Evolutionary conservation across 2,329 filamentous ascomycete genomes (phyloP).

Genomic region (Xylaria sp.): DNA sequence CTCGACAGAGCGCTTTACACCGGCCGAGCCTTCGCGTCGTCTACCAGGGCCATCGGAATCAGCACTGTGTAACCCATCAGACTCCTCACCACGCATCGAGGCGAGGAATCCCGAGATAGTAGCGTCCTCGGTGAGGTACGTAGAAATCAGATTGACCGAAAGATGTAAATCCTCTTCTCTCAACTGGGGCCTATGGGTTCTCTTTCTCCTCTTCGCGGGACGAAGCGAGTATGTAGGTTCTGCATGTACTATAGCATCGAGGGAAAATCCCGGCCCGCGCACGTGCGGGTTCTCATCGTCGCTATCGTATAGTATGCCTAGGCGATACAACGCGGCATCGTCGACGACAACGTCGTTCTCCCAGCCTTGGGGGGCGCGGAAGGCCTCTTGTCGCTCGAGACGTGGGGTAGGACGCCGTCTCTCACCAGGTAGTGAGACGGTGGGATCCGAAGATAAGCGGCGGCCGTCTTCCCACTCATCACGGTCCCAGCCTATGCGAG

Average conservation of each 20-base stretch:
- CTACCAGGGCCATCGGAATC: not conserved
- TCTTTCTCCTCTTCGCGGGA: constrained; percentile 41
- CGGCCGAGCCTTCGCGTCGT: not conserved
- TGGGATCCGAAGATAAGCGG: constrained; percentile 34
- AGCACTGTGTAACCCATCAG: not conserved
- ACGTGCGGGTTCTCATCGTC: constrained; percentile 40
- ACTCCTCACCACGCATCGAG: constrained; percentile 25
- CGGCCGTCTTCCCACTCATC: constrained; percentile 32
- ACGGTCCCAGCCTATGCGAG: constrained; percentile 28
- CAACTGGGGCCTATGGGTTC: constrained; percentile 16
- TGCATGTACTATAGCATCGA: constrained; percentile 43
- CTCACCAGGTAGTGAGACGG: constrained; percentile 41
- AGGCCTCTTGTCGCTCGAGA: constrained; percentile 48
- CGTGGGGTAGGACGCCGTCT: constrained; percentile 33
- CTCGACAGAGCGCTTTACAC: constrained; percentile 13
- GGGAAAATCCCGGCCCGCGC: constrained; percentile 41
- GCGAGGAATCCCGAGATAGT: constrained; percentile 34
- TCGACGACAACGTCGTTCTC: constrained; percentile 38
- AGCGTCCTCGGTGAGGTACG: constrained; percentile 31
- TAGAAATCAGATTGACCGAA: constrained; percentile 37
- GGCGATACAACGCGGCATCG: constrained; percentile 44
- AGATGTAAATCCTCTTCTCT: constrained; percentile 21
- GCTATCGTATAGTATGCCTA: constrained; percentile 46
- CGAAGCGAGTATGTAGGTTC: constrained; percentile 45
- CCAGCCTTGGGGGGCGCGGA: constrained; percentile 39